Conservation (phyloP, 2,329 filamentous ascomycete species). For the Dactylellina leptospora region DNA sequence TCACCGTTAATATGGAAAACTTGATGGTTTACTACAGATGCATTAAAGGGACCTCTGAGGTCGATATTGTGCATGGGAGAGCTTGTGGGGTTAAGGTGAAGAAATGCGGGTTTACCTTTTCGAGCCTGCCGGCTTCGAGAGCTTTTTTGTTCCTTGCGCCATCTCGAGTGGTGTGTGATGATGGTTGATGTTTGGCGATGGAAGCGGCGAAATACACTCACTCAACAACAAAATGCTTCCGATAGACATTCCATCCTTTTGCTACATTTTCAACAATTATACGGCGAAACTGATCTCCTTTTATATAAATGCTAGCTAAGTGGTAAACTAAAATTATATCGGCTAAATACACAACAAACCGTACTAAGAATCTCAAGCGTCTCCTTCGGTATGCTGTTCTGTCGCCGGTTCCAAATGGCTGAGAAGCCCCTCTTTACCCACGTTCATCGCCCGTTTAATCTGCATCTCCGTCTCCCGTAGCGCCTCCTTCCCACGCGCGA, state of each 20-base stretch:
- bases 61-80: not conserved
- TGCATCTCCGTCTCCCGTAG: constrained; percentile 74
- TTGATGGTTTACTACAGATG: no score
- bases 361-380: not conserved
- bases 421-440: constrained; percentile 73
- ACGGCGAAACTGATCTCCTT: no score
- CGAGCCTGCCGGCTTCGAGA: constrained; percentile 53
- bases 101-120: constrained; percentile 30
- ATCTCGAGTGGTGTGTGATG: constrained; percentile 42
- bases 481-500: constrained; percentile 70
- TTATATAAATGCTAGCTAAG: no score
- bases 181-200: constrained; percentile 19
- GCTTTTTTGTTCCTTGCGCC: constrained; percentile 56
- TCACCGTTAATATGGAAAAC: no score
- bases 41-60: no score
- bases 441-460: constrained; percentile 73
- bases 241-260: no score
- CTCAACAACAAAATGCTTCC: no score
- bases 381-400: constrained; percentile 59
- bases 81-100: not conserved
- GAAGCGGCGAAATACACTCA: no score
- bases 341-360: not conserved
- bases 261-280: no score
- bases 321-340: no score
- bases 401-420: constrained; percentile 62